Percentiles rank a stretch among this genome's conserved stretches.
Conservation (phyloP, 768 basidiomycete species). For the Auriscalpium orientale region DNA sequence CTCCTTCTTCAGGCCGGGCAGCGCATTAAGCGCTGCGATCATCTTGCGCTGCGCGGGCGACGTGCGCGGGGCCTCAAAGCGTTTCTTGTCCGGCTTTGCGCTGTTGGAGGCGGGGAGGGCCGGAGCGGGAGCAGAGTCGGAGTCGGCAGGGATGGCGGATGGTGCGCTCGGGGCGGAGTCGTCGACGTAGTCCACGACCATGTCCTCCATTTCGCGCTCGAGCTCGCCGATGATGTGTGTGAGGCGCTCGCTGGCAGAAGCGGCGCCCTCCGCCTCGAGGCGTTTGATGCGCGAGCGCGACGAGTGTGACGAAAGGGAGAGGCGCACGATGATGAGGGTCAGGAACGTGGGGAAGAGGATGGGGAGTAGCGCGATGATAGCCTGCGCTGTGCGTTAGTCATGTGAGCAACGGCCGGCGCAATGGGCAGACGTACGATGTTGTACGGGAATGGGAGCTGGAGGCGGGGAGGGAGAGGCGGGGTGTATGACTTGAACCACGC, state of each 20-base stretch:
- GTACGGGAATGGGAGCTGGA: slow-evolving; percentile 42
- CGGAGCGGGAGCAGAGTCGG: neutral
- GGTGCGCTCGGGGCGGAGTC: slow-evolving; percentile 8
- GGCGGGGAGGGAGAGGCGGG: slow-evolving; percentile 5
- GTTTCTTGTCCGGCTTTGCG: slow-evolving; percentile 11
- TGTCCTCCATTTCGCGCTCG: slow-evolving; percentile 54
- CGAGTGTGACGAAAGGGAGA: slow-evolving; percentile 47
- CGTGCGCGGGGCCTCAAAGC: slow-evolving; percentile 26
- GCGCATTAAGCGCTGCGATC: slow-evolving; percentile 51
- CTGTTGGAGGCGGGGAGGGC: neutral
- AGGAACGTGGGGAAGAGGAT: slow-evolving; percentile 56
- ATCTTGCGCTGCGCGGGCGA: slow-evolving; percentile 51
- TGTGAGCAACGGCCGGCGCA: neutral
- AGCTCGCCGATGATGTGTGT: slow-evolving; percentile 47
- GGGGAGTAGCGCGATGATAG: slow-evolving; percentile 50
- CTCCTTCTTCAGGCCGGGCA: slow-evolving; percentile 65
- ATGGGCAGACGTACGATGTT: slow-evolving; percentile 49
- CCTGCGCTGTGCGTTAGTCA: slow-evolving; percentile 23
- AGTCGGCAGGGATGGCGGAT: neutral
- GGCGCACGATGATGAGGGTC: slow-evolving; percentile 44
- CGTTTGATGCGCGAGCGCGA: slow-evolving; percentile 60
- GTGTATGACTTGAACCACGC: slow-evolving; percentile 9
- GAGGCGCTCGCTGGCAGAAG: slow-evolving; percentile 41
- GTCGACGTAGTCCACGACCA: slow-evolving; percentile 54
- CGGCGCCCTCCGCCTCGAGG: slow-evolving; percentile 46